Base-by-base conservation (phyloP, 768 basidiomycete species). In the Megacollybia marginata region DNA sequence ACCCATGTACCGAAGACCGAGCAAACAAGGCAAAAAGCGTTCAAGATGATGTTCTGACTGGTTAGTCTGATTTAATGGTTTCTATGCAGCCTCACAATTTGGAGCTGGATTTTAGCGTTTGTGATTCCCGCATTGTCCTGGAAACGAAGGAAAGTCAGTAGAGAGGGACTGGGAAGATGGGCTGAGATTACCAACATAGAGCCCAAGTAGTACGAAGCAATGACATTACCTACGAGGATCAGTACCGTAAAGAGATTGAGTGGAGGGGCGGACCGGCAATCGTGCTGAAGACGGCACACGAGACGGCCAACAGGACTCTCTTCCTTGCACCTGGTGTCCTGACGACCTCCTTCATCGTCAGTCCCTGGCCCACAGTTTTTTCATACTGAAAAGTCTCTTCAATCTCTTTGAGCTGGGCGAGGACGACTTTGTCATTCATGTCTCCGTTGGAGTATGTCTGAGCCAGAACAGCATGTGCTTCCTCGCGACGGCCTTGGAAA, bases 341-440 rank as follows among this genome's bases (percentile, higher is more conserved):
- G 47, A 59, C 32, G 51, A 59, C 56, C 18, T 59, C 53, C 20
- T 10, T 16, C 5, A 57, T 31, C 5, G 54, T 54, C 28, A 59
- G 43, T 42, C 56, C 55, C 47, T 55, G 35, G 11, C 53, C 51
- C 19, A 44, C 48, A 43, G 46, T 56, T 49, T 54, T 65, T 54
- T 69, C 67, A 42, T 59, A 59, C 18, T 58, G 62, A 7, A 69
- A 54, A 2, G 64, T 63, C 36, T 63, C 57, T 48, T 66, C 63
- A 46, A 69, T 69, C 53, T 68, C 67, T 44, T 63, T 65, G 49
- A 60, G 51, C 51, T 66, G 65, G 5, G 57, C 54, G 33, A 54
- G n/a, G 9, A 64, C 53, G 1, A 69, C 62, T 9, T 61, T 54
- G 15, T 60, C 61, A 32, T 58, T 56, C 31, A 62, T 54, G 47